A percentile compares a stretch with the other conserved stretches of the same genome.
Conservation (phyloP, 805 yeast genomes). For the Osmozyma mogii region DNA sequence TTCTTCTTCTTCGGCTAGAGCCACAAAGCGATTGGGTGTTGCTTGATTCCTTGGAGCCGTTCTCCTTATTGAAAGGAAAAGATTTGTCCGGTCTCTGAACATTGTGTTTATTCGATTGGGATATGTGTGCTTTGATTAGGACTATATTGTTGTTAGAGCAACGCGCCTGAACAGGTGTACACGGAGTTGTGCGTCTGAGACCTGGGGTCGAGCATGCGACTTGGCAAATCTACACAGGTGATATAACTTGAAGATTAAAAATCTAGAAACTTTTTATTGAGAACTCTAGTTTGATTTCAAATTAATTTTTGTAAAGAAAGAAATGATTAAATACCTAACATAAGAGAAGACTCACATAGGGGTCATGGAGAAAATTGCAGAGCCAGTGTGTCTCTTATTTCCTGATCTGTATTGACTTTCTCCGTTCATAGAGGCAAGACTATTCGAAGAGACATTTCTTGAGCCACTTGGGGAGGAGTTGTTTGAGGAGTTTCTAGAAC, state of each 20-base stretch:
- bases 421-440: conserved; percentile 9
- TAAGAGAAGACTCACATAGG: too few species aligned
- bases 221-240: too few species aligned
- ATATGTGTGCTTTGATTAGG: too few species aligned
- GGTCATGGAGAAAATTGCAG: neutral
- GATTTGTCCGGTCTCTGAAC: conserved; percentile 94
- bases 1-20: conserved; percentile 47
- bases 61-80: conserved; percentile 79
- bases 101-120: conserved; percentile 27
- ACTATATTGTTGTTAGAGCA: too few species aligned
- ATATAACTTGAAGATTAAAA: too few species aligned
- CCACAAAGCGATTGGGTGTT: conserved; percentile 24
- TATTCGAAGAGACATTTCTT: conserved; percentile 28
- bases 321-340: too few species aligned
- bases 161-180: too few species aligned
- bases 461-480: conserved; percentile 35
- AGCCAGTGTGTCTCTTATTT: neutral
- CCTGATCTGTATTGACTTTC: neutral
- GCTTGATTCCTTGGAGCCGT: conserved; percentile 63
- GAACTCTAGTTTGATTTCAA: too few species aligned
- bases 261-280: too few species aligned
- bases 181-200: too few species aligned
- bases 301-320: too few species aligned
- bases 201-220: too few species aligned
- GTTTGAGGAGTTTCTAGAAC: conserved; percentile 17